Base-by-base conservation (phyloP, 352 stramenopile species). In the Saprolegnia diclina region DNA sequence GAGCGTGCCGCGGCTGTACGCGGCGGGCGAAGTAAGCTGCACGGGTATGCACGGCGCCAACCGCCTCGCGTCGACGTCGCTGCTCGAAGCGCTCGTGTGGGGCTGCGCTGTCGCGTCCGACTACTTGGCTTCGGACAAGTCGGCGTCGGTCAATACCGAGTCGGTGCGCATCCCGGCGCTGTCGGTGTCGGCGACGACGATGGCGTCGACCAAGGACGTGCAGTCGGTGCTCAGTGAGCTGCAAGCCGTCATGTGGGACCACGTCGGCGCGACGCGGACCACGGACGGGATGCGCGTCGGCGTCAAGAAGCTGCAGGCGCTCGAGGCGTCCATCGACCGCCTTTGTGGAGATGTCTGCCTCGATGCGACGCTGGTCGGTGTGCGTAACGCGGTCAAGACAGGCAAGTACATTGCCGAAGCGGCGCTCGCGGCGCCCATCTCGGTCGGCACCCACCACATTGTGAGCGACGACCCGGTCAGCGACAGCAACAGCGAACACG, bases 11-110 rank as follows among this genome's bases (percentile, higher is more conserved):
- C 82, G 83, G 13, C 73, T 98, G 32, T 98, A 96, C 62, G 91
- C 90, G 10, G 92, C 92, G 9, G 94, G 94, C 22, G 94, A 98
- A 74, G 92, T 97, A 26, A 95, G 92, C 53, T 88, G 94, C 74
- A 98, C 94, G 16, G 94, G 94, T 54, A 80, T 98, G 16, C 94
- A 98, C 71, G 94, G 94, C 44, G 94, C 91, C 6, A 98, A 98
- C 76, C 85, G 94, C 64, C 74, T 98, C 37, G 94, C 94, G 11
- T 97, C 89, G 26, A 98, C 94, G 1, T 97, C 90, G 46, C 72
- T 98, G 19, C 79, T 98, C 5, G 94, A 98, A 73, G 94, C 91
- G 21, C 80, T 98, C 32, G 93, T 98, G 6, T 98, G 91, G 89
- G 94, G 94, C 63, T 89, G 84, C 56, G 88, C 87, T 46, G 83